Conservation (phyloP, 2,329 filamentous ascomycete genomes). For the Cryphonectria parasitica region DNA sequence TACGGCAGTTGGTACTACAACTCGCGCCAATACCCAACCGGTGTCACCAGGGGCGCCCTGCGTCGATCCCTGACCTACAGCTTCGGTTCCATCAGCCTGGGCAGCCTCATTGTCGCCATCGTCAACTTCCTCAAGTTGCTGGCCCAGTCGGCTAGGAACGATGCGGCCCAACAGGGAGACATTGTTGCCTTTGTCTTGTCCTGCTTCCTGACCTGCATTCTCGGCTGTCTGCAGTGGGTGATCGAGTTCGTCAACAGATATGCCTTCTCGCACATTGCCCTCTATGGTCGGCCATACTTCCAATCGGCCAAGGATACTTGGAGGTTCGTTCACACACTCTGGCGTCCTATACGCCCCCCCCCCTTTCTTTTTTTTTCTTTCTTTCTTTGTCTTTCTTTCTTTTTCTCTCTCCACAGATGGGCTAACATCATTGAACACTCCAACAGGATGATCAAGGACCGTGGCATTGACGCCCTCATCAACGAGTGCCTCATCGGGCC, state of each 20-base stretch:
- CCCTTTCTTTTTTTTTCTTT: not conserved
- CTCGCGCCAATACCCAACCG: slow-evolving; percentile 69
- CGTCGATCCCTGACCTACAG: slow-evolving; percentile 84
- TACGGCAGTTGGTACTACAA: slow-evolving; percentile 96
- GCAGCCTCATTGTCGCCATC: slow-evolving; percentile 82
- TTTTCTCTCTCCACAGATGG: too few species aligned
- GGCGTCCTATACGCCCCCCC: too few species aligned
- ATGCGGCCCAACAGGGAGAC: slow-evolving; percentile 69
- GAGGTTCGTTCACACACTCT: slow-evolving; percentile 49
- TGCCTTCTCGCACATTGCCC: slow-evolving; percentile 88
- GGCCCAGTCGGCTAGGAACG: slow-evolving; percentile 75
- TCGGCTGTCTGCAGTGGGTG: slow-evolving; percentile 81
- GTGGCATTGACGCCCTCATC: slow-evolving; percentile 86
- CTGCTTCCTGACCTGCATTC: slow-evolving; percentile 76
- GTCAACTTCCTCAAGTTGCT: slow-evolving; percentile 84
- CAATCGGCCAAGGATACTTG: slow-evolving; percentile 87
- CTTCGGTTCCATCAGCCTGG: slow-evolving; percentile 88
- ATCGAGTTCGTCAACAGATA: slow-evolving; percentile 90
- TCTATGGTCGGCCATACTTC: slow-evolving; percentile 90
- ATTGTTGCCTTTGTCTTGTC: slow-evolving; percentile 68
- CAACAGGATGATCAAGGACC: slow-evolving; percentile 78
- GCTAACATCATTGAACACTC: slow-evolving; percentile 11
- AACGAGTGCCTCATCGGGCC: slow-evolving; percentile 85
- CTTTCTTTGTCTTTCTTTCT: too few species aligned
- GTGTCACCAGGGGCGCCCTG: slow-evolving; percentile 81